These are phyloP conservation scores for Phaffia tasmanica DNA, from an alignment of 768 basidiomycete species.

Conservation along the genomic window DNA sequence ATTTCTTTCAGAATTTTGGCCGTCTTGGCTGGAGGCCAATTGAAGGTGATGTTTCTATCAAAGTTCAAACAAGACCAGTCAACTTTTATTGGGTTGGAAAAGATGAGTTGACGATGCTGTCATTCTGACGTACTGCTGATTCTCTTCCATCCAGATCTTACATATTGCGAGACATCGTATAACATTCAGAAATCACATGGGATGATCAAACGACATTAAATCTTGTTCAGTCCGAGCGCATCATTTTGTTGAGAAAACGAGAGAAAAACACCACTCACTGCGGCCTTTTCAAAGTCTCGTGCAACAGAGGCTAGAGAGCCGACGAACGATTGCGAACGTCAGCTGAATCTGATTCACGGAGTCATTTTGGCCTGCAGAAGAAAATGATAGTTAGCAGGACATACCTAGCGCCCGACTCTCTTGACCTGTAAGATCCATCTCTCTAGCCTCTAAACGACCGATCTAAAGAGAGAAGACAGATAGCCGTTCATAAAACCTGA, in stretches of 20 bases:
- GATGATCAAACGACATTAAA: no score
- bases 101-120: neutral
- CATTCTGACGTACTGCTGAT: constrained; percentile 11
- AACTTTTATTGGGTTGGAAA: no score
- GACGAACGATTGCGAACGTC: neutral
- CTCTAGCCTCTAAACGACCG: neutral
- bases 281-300: constrained; percentile 25
- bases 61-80: neutral
- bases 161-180: no score
- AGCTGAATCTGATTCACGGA: neutral
- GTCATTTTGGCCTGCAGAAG: neutral
- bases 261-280: neutral
- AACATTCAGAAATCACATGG: no score
- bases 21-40: constrained; percentile 18
- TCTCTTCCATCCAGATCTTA: constrained; percentile 18
- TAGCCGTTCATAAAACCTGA: neutral
- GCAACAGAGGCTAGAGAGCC: constrained; percentile 8
- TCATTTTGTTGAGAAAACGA: no score
- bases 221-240: no score
- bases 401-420: constrained; percentile 19
- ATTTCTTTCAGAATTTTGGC: constrained; percentile 20
- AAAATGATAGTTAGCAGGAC: neutral
- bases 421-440: constrained; percentile 19
- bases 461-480: neutral
- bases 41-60: constrained; percentile 14